A percentile compares a stretch with the other conserved stretches of the same genome.
These are phyloP conservation scores for Chloropicon primus DNA, from an alignment of 139 green algal genomes.

Conservation along the genomic window DNA sequence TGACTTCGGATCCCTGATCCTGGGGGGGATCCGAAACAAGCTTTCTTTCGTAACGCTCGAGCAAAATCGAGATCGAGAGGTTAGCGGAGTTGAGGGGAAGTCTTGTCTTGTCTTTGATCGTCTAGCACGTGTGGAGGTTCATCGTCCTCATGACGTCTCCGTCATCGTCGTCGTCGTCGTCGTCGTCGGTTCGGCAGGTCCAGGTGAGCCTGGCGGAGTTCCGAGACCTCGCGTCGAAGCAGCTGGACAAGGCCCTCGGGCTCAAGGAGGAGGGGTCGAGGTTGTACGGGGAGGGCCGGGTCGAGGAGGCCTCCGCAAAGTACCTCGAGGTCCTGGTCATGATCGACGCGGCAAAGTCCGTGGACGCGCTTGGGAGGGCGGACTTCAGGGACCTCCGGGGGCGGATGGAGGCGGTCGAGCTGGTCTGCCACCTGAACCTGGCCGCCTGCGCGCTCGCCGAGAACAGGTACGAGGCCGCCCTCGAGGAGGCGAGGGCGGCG, in stretches of 20 bases:
- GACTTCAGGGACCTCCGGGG: neutral
- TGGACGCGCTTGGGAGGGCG: neutral
- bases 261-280: neutral
- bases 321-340: slow-evolving; percentile 77
- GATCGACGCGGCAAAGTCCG: neutral
- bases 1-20: no score
- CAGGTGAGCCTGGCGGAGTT: neutral
- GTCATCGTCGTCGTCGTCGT: no score
- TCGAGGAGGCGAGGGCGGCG: neutral
- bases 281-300: slow-evolving; percentile 26
- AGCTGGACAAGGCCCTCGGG: neutral
- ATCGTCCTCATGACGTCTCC: no score
- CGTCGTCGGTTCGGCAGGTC: neutral
- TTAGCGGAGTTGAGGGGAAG: no score
- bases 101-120: no score
- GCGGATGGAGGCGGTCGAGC: neutral
- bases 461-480: neutral
- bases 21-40: no score
- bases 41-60: no score
- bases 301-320: slow-evolving; percentile 64
- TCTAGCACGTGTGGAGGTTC: no score
- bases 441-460: neutral
- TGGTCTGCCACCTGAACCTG: neutral
- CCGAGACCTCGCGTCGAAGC: neutral
- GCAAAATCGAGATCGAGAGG: no score